These are phyloP conservation scores for Erodium texanum DNA, from an alignment of 441 rosid genomes.

Conservation along the genomic window DNA sequence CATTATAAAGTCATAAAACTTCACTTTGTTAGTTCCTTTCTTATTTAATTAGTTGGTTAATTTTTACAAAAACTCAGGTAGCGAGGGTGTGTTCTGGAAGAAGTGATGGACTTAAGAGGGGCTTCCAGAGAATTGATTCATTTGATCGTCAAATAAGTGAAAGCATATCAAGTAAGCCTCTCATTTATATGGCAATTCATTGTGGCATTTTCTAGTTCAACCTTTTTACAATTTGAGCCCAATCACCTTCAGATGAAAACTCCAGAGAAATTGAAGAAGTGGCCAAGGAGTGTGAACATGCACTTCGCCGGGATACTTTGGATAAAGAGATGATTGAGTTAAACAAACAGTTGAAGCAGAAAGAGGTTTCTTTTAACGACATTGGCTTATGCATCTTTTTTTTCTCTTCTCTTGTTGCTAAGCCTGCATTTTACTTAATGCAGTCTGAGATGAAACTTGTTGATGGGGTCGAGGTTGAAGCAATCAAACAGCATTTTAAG, in stretches of 20 bases:
- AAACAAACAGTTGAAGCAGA: slow-evolving; percentile 54
- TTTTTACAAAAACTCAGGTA: slow-evolving; percentile 30
- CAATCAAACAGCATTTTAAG: slow-evolving; percentile 51
- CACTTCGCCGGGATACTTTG: slow-evolving; percentile 45
- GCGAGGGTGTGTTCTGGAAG: slow-evolving; percentile 24
- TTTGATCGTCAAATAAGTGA: slow-evolving; percentile 49
- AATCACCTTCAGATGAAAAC: slow-evolving; percentile 28
- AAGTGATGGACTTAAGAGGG: slow-evolving; percentile 53
- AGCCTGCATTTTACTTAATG: slow-evolving; percentile 15
- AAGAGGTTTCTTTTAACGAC: slow-evolving; percentile 40
- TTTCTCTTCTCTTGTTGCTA: slow-evolving; percentile 3
- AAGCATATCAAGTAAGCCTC: slow-evolving; percentile 34
- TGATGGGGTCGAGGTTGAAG: slow-evolving; percentile 39
- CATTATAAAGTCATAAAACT: slow-evolving; percentile 1
- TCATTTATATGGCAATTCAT: slow-evolving; percentile 4
- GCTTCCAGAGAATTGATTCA: slow-evolving; percentile 49
- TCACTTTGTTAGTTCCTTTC: too few relatives aligned
- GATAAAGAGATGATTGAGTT: slow-evolving; percentile 53
- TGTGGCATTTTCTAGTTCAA: background rate
- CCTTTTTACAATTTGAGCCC: background rate
- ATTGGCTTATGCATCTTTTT: slow-evolving; percentile 12
- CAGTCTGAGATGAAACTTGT: slow-evolving; percentile 56
- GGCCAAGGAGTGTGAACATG: slow-evolving; percentile 56
- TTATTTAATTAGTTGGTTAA: background rate
- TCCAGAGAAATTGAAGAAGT: slow-evolving; percentile 48